Conservation (phyloP, 2,329 filamentous ascomycete species). For the Penicillium sp. region DNA sequence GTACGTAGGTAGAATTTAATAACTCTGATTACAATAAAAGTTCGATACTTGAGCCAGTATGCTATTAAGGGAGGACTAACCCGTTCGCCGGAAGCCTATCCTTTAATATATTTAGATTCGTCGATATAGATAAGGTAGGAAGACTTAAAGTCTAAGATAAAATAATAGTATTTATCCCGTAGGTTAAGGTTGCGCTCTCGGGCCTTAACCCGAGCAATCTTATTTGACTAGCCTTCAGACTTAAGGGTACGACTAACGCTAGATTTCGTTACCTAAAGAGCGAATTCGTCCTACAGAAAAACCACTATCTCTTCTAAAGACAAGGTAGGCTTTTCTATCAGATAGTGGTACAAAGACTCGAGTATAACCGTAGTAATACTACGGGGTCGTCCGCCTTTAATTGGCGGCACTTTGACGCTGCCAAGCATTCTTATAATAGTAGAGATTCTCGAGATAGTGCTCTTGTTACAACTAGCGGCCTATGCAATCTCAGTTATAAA, state of each 20-base stretch:
- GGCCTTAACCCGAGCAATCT: conserved; percentile 28
- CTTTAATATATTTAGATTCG: conserved; percentile 21
- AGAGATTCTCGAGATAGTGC: background rate
- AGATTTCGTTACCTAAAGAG: conserved; percentile 17
- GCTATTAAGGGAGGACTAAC: too few species aligned
- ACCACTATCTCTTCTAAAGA: conserved; percentile 12
- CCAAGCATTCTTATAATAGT: too few species aligned
- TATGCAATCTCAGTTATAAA: background rate
- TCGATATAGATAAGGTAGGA: background rate
- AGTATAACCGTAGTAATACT: background rate
- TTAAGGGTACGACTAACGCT: conserved; percentile 12
- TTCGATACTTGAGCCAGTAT: too few species aligned
- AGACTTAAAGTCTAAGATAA: conserved; percentile 27
- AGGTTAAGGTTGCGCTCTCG: conserved; percentile 35
- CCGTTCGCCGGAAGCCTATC: too few species aligned
- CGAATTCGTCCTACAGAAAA: background rate
- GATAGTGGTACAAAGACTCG: background rate
- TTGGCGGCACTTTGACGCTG: too few species aligned
- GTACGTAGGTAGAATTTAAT: too few species aligned
- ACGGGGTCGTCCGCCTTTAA: too few species aligned
- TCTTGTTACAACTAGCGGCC: background rate
- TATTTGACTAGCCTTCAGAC: conserved; percentile 16
- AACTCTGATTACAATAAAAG: too few species aligned
- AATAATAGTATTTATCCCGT: conserved; percentile 35
- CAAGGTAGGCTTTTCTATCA: conserved; percentile 25